Base-by-base conservation (phyloP, 2,329 filamentous ascomycete genomes). In the Tricladium varicosporioides region DNA sequence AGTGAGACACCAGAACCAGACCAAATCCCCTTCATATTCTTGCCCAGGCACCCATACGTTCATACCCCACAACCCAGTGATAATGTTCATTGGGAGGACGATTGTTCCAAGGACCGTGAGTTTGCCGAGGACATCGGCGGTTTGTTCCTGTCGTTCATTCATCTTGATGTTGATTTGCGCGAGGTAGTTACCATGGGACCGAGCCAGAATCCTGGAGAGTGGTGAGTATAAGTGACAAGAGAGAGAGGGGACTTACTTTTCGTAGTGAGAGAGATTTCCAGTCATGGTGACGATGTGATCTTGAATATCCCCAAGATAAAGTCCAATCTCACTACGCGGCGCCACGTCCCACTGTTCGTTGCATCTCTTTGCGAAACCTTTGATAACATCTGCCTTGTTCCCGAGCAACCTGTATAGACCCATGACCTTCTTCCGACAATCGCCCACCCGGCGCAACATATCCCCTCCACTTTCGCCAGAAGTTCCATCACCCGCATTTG, bases 201-300 rank as follows among this genome's bases (percentile, higher is more conserved):
- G 85, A 48, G 91, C 91, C 27, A 99, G 81, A 50, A 99, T 90
- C 69, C 91, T 94, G 63, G 2, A 31, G 14, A 27, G 18, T 15
- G 10, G 47, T 57, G 59, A 69, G 63, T 47, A 33, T 19, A 33
- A n/a, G 13, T 19, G 32, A 8, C 22, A 11, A 22, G 31, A 5
- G 43, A 5, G 11, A 22, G 36, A 44, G 10, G 15, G 11, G 14
- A 78, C 86, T 69, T 78, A 94, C 90, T 92, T 96, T 75, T 99
- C 94, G 69, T 97, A 97, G 71, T 99, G 94, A 63, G 87, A 89
- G 69, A 99, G 75, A 71, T 97, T 99, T 51, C 89, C 90, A 40
- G 93, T 97, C 94, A 99, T 99, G 61, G 94, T 99, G 66, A 99
- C 87, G 66, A 99, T 97, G 72, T 99, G 94, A 76, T 99, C 94